Evolutionary conservation across 2,329 filamentous ascomycete genomes (phyloP), one percentile per base, ranked within the genome.

Genomic region (Clonostachys rosea): DNA sequence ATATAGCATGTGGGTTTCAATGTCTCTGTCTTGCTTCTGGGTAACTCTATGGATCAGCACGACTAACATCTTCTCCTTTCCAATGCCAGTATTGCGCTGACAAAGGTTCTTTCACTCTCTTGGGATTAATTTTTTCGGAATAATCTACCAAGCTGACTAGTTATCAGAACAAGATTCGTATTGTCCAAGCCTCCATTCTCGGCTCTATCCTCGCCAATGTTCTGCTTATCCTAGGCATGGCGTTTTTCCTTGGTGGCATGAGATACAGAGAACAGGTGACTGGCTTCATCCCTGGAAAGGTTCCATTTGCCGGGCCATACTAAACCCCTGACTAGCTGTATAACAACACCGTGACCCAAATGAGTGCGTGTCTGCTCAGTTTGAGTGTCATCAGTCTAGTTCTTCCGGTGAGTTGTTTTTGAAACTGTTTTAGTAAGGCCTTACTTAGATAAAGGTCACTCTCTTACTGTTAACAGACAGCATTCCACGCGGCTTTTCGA

Each of bases 291-390:
- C 40, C 43, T 11, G 16, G 5, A 10, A 11, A 40, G 8, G 4
- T 44, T 13, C 30, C 30, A n/a, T 45, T 11, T 10, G 7, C 9
- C 8, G 9, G 9, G 8, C 4, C 24, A 30, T 30, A 30, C 24
- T 30, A 9, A 30, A 10, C 10, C 24, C 8, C 9, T 30, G 16
- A 42, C 18, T 43, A 87, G 81, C 85, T 96, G 52, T 96, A 96
- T 70, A 96, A 96, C 69, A 94, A 84, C 68, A 96, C 89, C 18
- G 89, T 96, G 49, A 96, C 91, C 1, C 91, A 96, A 64, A 96
- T 96, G 89, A 96, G 90, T 63, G 91, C 91, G 45, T 95, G 90
- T 69, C 75, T 96, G 56, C 79, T 96, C 56, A 95, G 89, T 73
- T 68, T 96, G 66, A 91, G 88, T 60, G 91, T 95, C 50, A 91